Evolutionary conservation across 2,329 filamentous ascomycete species (phyloP).

Genomic region (Helotiales sp.): DNA sequence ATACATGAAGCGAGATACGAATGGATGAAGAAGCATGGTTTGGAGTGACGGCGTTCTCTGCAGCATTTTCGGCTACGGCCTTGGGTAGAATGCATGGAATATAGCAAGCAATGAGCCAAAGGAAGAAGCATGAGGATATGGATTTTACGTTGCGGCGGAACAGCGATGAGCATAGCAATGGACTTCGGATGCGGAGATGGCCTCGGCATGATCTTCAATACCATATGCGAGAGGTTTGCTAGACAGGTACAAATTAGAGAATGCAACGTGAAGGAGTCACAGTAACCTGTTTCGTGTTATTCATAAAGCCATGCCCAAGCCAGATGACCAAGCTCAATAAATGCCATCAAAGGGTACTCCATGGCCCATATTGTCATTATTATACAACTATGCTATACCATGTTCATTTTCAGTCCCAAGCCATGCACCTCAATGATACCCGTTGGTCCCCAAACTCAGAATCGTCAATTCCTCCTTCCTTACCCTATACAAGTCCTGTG

Average conservation of each 20-base stretch:
- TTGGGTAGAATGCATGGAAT: neutral
- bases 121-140: neutral
- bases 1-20: neutral
- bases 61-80: neutral
- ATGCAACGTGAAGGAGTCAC: too few relatives aligned
- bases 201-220: too few relatives aligned
- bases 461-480: constrained; percentile 75
- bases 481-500: constrained; percentile 79
- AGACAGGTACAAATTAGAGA: too few relatives aligned
- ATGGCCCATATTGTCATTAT: neutral
- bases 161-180: neutral
- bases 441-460: constrained; percentile 43
- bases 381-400: constrained; percentile 12
- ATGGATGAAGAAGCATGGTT: neutral
- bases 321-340: too few relatives aligned
- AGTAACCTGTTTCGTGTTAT: too few relatives aligned
- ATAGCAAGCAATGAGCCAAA: neutral
- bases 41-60: neutral
- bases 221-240: too few relatives aligned
- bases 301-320: too few relatives aligned
- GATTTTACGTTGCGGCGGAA: neutral
- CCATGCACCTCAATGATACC: constrained; percentile 23
- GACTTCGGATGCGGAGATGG: neutral
- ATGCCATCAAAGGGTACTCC: neutral
- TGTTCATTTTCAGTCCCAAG: neutral